Percentiles rank a stretch among this genome's conserved stretches.
phyloP scores from a whole-genome alignment of 345 rosid genomes.

The Schrenkiella parvula region DNA sequence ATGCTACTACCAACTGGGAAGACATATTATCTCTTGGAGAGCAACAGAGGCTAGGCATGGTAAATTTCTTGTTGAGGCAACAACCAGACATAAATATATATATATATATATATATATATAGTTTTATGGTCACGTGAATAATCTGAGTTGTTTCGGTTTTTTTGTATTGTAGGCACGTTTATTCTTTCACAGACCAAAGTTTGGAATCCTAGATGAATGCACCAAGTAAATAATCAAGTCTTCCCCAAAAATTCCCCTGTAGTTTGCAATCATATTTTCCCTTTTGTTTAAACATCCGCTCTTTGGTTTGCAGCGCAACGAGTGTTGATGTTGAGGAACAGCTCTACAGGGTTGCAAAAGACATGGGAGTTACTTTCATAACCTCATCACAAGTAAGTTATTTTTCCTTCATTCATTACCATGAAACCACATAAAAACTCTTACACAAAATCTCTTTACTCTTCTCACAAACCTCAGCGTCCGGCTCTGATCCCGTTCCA shows the following conservation, averaged over 20 bases:
- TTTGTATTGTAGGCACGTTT: constrained; percentile 64
- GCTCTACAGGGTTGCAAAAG: constrained; percentile 75
- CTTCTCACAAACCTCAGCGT: constrained; percentile 46
- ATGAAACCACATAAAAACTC: not conserved
- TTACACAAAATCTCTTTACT: not conserved
- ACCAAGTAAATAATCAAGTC: constrained; percentile 63
- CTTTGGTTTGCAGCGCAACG: constrained; percentile 60
- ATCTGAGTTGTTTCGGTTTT: constrained; percentile 6
- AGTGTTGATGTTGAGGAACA: constrained; percentile 98
- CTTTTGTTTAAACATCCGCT: not conserved
- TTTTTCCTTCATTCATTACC: not conserved
- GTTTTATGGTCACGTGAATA: not conserved
- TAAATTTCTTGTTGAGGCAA: constrained; percentile 30
- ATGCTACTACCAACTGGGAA: constrained; percentile 81
- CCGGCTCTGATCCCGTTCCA: constrained; percentile 95
- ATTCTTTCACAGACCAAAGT: constrained; percentile 89
- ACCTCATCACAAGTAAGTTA: constrained; percentile 87
- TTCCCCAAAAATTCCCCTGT: not conserved
- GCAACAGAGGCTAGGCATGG: constrained; percentile 99
- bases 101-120: too few species aligned
- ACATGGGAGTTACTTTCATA: constrained; percentile 81
- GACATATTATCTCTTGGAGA: constrained; percentile 95
- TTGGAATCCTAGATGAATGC: constrained; percentile 97
- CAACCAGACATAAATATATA: not conserved
- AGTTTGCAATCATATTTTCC: not conserved